These are phyloP conservation scores for Aspergillus indologenus DNA, from an alignment of 495 filamentous ascomycete species.

Conservation along the genomic window DNA sequence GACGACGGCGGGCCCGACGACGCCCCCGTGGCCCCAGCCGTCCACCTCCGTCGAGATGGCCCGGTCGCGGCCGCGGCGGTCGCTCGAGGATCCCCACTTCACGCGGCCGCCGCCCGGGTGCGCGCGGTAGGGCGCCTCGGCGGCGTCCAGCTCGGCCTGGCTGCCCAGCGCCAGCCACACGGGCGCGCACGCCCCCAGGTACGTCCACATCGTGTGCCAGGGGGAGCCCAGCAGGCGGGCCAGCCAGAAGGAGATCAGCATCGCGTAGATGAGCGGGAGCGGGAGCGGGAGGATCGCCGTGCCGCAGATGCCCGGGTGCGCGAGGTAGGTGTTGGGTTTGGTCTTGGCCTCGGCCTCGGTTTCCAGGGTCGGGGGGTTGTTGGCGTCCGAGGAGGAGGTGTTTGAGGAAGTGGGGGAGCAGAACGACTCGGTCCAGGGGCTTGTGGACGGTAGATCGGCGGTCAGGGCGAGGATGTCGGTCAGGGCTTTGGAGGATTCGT, in stretches of 20 bases:
- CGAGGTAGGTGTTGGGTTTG: conserved; percentile 64
- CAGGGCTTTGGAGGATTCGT: conserved; percentile 82
- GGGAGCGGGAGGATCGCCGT: conserved; percentile 74
- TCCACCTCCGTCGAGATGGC: conserved; percentile 73
- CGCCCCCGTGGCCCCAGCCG: conserved; percentile 81
- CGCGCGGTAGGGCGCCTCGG: conserved; percentile 44
- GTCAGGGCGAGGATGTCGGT: conserved; percentile 82
- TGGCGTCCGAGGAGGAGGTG: too few species aligned
- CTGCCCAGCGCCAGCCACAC: conserved; percentile 75
- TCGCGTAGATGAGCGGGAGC: conserved; percentile 59
- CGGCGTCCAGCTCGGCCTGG: conserved; percentile 61
- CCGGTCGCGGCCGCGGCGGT: conserved; percentile 53
- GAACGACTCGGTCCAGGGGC: conserved; percentile 53
- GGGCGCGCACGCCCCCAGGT: conserved; percentile 72
- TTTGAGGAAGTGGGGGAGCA: conserved; percentile 28
- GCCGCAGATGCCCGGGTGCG: conserved; percentile 83
- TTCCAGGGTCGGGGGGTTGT: neutral
- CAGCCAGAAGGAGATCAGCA: conserved; percentile 63
- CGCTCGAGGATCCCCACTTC: conserved; percentile 82
- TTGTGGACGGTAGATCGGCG: conserved; percentile 60
- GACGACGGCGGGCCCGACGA: conserved; percentile 49
- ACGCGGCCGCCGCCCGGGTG: conserved; percentile 52
- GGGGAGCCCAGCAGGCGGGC: conserved; percentile 79
- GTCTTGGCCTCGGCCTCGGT: neutral
- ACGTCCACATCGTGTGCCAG: conserved; percentile 75